A percentile compares a stretch with the other conserved stretches of the same genome.
phyloP scores from a whole-genome alignment of 2,329 filamentous ascomycete genomes.

The Emmonsia crescens region DNA sequence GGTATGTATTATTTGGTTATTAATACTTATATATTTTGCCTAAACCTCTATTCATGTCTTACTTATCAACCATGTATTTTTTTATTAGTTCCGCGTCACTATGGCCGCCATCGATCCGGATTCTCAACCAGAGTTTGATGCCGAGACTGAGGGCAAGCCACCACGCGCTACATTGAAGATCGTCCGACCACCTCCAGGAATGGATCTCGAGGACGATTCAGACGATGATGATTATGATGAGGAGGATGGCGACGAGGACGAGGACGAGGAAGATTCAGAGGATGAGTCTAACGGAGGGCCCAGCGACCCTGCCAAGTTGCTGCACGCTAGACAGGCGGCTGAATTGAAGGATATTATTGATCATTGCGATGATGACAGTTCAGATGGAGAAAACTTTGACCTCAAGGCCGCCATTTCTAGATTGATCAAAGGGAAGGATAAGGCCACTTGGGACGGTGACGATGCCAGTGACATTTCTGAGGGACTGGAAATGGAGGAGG shows the following conservation, averaged over 20 bases:
- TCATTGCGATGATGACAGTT: constrained; percentile 47
- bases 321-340: constrained; percentile 72
- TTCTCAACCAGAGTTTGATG: constrained; percentile 57
- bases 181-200: constrained; percentile 56
- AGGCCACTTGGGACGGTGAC: constrained; percentile 57
- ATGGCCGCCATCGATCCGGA: constrained; percentile 97
- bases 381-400: constrained; percentile 58
- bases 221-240: constrained; percentile 51
- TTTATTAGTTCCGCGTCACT: constrained; percentile 75
- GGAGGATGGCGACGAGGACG: constrained; percentile 49
- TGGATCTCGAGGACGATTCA: constrained; percentile 50
- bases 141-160: constrained; percentile 48
- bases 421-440: constrained; percentile 57
- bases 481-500: constrained; percentile 66
- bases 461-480: constrained; percentile 47
- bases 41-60: constrained; percentile 2
- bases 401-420: constrained; percentile 41
- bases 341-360: constrained; percentile 68
- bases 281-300: constrained; percentile 75
- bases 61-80: constrained; percentile 1
- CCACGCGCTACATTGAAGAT: constrained; percentile 84
- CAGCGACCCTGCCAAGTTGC: constrained; percentile 80
- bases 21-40: neutral
- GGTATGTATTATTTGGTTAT: constrained; percentile 45
- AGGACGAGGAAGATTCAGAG: constrained; percentile 44